These are phyloP conservation scores for Pythium aquatile DNA, from an alignment of 352 stramenopile genomes.

Conservation along the genomic window DNA sequence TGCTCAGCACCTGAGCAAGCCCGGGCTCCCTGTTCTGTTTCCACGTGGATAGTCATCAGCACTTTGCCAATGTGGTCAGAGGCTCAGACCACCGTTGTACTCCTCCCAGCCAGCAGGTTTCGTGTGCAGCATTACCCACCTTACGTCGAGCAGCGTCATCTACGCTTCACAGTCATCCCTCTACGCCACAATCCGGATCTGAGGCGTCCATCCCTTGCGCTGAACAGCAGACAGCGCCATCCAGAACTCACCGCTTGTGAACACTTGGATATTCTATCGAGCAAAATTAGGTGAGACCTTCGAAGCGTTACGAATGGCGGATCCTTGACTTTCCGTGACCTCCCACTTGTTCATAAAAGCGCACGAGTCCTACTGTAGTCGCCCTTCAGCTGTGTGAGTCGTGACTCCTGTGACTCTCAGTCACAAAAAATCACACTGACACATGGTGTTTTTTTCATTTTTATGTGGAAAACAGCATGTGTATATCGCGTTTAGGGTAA, in stretches of 20 bases:
- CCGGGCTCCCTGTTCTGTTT: neutral
- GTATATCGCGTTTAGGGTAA: too few relatives aligned
- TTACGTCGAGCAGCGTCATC: neutral
- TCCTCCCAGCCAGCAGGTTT: neutral
- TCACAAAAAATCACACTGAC: too few relatives aligned
- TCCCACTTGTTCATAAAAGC: neutral
- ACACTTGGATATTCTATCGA: neutral
- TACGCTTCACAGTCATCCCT: neutral
- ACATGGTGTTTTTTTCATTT: too few relatives aligned
- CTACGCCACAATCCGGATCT: neutral
- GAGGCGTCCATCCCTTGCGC: neutral
- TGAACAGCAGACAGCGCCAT: neutral
- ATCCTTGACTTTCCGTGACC: neutral
- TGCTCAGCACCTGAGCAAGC: neutral
- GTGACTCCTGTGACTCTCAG: too few relatives aligned
- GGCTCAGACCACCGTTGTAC: neutral
- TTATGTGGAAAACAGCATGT: too few relatives aligned
- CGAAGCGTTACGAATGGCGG: neutral
- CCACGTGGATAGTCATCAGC: neutral
- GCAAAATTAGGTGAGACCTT: neutral
- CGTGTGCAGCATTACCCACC: neutral
- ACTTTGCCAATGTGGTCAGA: neutral
- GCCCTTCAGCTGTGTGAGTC: neutral
- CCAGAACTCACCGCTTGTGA: neutral
- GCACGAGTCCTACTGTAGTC: neutral